A percentile compares a stretch with the other conserved stretches of the same genome.
Evolutionary conservation across 305 asterid genomes (phyloP).

Genomic region (Fraxinus albicans): DNA sequence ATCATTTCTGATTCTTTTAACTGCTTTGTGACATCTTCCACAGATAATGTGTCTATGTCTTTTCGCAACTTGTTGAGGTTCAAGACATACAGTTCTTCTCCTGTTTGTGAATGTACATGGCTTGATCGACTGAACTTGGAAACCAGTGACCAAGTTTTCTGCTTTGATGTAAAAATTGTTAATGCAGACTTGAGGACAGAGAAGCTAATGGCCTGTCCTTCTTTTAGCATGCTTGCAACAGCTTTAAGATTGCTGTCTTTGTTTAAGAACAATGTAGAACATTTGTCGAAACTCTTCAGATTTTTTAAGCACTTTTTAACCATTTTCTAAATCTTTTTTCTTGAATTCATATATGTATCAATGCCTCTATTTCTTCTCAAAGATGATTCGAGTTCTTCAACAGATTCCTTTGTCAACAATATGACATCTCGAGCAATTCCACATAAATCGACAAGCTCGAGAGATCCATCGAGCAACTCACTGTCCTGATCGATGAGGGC

Average conservation of each 20-base stretch:
- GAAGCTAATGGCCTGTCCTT: constrained; percentile 31
- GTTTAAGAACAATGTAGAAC: background rate
- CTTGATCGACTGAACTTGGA: constrained; percentile 25
- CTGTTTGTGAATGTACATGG: constrained; percentile 7
- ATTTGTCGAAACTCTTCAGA: constrained; percentile 26
- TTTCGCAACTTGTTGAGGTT: constrained; percentile 18
- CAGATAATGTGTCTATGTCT: background rate
- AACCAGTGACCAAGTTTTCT: constrained; percentile 35
- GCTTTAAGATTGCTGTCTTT: background rate
- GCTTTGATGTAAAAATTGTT: constrained; percentile 24
- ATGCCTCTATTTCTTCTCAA: constrained; percentile 30
- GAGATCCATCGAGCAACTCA: constrained; percentile 32
- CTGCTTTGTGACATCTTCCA: constrained; percentile 11
- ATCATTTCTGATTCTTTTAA: constrained; percentile 18
- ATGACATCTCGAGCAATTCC: constrained; percentile 20
- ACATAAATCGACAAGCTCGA: constrained; percentile 26
- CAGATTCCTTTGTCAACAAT: constrained; percentile 13
- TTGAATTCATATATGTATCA: constrained; percentile 29
- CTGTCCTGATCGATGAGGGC: constrained; percentile 19
- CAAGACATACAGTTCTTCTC: constrained; percentile 12
- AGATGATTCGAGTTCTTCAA: constrained; percentile 38
- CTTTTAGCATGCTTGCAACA: constrained; percentile 25
- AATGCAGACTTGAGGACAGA: constrained; percentile 25
- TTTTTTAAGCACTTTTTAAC: constrained; percentile 33
- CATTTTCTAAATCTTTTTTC: constrained; percentile 30